phyloP scores from a whole-genome alignment of 768 basidiomycete species.

The Mycena maculata region DNA sequence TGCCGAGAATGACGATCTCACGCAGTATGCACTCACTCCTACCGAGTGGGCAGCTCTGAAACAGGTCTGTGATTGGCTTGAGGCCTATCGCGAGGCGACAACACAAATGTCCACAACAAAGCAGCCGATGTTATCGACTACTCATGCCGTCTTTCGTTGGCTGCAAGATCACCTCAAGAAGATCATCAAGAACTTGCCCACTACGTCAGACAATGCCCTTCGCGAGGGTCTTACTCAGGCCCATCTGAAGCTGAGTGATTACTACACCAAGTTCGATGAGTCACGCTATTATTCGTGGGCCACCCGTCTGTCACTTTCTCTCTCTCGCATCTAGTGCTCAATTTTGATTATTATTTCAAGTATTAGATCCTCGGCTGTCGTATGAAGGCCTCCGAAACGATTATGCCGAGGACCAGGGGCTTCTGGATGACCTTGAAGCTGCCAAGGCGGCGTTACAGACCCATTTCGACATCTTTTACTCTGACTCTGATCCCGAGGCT shows the following conservation, averaged over 20 bases:
- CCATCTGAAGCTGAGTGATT: constrained; percentile 11
- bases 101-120: constrained; percentile 48
- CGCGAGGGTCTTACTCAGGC: background rate
- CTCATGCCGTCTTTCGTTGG: constrained; percentile 47
- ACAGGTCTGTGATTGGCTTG: constrained; percentile 40
- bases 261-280: constrained; percentile 19
- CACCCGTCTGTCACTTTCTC: background rate
- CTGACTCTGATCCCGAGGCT: background rate
- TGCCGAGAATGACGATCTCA: constrained; percentile 33
- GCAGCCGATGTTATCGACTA: constrained; percentile 45
- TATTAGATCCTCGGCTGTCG: constrained; percentile 8
- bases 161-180: constrained; percentile 44
- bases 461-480: background rate
- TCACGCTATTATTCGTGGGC: constrained; percentile 15
- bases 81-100: constrained; percentile 44
- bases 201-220: background rate
- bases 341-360: background rate
- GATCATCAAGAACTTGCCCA: constrained; percentile 20
- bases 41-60: constrained; percentile 44
- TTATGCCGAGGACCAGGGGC: background rate
- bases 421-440: background rate
- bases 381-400: background rate
- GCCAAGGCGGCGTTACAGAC: background rate
- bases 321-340: background rate
- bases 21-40: constrained; percentile 24